phyloP scores from a whole-genome alignment of 768 basidiomycete genomes.

The Xerocomus brunneocitrinus region DNA sequence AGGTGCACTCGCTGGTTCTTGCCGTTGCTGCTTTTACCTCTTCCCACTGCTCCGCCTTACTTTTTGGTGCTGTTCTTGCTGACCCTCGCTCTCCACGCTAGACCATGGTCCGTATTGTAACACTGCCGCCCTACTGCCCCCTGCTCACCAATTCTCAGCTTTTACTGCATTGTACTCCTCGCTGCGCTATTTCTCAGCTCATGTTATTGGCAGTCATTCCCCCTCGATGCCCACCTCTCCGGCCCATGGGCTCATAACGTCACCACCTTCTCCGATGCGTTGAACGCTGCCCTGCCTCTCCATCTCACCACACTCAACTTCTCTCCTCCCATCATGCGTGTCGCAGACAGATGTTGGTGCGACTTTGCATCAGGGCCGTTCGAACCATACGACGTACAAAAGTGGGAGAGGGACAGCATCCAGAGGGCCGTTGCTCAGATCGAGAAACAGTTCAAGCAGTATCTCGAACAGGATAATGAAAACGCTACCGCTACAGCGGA shows the following conservation, averaged over 20 bases:
- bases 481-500: conserved; percentile 25
- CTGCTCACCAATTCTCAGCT: conserved; percentile 41
- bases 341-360: conserved; percentile 84
- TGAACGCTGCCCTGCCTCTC: conserved; percentile 44
- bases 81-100: conserved; percentile 74
- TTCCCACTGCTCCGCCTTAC: conserved; percentile 77
- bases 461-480: conserved; percentile 19
- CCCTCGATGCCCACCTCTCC: conserved; percentile 57
- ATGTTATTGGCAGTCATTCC: conserved; percentile 86
- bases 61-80: conserved; percentile 75
- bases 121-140: background rate
- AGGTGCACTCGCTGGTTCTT: conserved; percentile 89
- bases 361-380: conserved; percentile 68
- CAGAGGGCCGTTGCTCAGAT: conserved; percentile 38
- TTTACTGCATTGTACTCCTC: conserved; percentile 82
- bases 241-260: conserved; percentile 65
- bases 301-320: conserved; percentile 36
- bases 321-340: conserved; percentile 54
- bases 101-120: conserved; percentile 62
- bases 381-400: conserved; percentile 69
- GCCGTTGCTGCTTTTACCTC: conserved; percentile 67
- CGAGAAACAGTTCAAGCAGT: conserved; percentile 28
- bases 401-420: conserved; percentile 70
- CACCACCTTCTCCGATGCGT: conserved; percentile 67
- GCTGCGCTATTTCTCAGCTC: conserved; percentile 81